Evolutionary conservation across 768 basidiomycete species (phyloP), one percentile per base, ranked within the genome.

Genomic region (Rhizopogon roseolus): DNA sequence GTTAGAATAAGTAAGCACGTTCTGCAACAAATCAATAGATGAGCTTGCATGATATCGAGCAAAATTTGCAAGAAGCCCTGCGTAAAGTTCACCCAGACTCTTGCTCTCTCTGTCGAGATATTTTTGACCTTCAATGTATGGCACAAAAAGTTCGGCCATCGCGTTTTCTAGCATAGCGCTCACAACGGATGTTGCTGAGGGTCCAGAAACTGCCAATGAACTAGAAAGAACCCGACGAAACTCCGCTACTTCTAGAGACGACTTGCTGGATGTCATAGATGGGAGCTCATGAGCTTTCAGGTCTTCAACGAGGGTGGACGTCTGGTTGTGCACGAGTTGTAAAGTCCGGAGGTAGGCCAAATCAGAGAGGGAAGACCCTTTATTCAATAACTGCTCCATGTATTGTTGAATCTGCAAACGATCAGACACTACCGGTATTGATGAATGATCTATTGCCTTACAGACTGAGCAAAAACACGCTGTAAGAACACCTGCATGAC

Each of bases 401-500:
- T 97, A 90, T 78, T 94, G 92, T 77, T 98, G 95, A 57, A 99
- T 94, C 96, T 98, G 64, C 10, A 16, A 22, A 42, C 17, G 5
- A 38, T 66, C 6, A 58, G 53, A 49, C 27, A 22, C 22, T 37
- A 36, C 55, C 22, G 41, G 25, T 13, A 53, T 25, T n/a, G 28
- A 41, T 29, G 41, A 43, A 41, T 6, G 52, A 25, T 11, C 40
- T 4, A 52, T 53, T 38, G 46, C 57, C 90, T 60, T 69, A 95
- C 94, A 44, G 93, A 92, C 76, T 98, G 97, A 2, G 95, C 96
- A 71, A 99, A 99, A 1, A 99, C 93, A 34, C 97, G 80, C 64
- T 98, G 97, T 40, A 99, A 68, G 70, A 99, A 98, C 14, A 98
- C 95, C 67, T 97, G 93, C 93, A 98, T 95, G 4, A 99, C 97